Base-by-base conservation (phyloP, 345 rosid species). In the Eucalyptus paniculata region DNA sequence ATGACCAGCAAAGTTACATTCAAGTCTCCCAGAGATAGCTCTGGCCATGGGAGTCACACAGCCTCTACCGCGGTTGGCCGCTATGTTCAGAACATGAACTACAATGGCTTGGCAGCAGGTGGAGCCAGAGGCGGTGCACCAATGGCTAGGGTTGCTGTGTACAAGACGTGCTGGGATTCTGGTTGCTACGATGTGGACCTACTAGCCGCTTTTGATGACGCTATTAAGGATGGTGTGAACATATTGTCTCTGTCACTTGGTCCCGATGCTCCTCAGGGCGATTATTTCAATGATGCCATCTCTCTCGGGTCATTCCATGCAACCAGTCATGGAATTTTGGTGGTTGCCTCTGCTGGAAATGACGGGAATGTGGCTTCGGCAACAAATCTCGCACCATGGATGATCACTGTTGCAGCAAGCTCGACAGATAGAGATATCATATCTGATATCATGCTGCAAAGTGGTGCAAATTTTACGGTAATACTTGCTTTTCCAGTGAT, bases 51-150 rank as follows among this genome's bases (percentile, higher is more conserved):
- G 86, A 91, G 92, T 88, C 96, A 94, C 92, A 94, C 95, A 2
- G 94, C 95, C 85, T 94, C 96, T 34, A 94, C 88, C 6, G 96
- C 96, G 26, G 94, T 93, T 49, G 96, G 96, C 89, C 93, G 94
- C 77, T 91, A 90, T 80, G 96, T 94, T 67, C 34, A 88, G 42
- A 87, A 92, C 89, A 90, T 93, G 94, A 94, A 93, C 88, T 93
- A 91, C 86, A 89, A 89, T 82, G 95, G 95, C 19, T 88, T 92
- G 87, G 95, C 95, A 23, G 89, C 94, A 5, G 95, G 95, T 42
- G 94, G 93, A 49, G 95, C 94, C 23, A 92, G 94, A 90, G 95
- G 96, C 23, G 96, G 96, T 16, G 94, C 96, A 44, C 95, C 96
- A 37, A 92, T 92, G 92, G 94, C 96, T 51, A 91, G 96, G 89